phyloP scores from a whole-genome alignment of 2,329 filamentous ascomycete genomes.

The Pseudogymnoascus sp. region DNA sequence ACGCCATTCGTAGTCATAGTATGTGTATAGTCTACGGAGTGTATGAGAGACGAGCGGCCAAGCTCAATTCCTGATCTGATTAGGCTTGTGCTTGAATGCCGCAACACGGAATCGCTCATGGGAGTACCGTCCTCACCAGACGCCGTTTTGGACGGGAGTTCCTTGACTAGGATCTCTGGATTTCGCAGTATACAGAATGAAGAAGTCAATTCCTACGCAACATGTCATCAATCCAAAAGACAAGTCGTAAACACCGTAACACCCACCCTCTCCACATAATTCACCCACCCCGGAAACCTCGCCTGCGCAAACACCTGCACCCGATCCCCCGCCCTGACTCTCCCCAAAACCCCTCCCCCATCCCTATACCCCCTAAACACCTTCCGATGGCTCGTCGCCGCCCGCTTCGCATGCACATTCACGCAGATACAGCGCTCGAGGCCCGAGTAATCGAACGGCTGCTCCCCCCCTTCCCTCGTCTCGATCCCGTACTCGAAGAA shows the following conservation, averaged over 20 bases:
- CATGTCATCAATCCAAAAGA: background rate
- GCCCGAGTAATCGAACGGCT: background rate
- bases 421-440: background rate
- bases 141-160: too few relatives aligned
- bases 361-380: background rate
- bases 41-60: too few relatives aligned
- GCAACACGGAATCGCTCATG: too few relatives aligned
- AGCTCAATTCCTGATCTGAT: too few relatives aligned
- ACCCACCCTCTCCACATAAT: background rate
- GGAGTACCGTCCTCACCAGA: too few relatives aligned
- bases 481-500: background rate
- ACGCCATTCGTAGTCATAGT: background rate
- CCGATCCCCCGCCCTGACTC: background rate
- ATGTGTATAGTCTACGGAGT: too few relatives aligned
- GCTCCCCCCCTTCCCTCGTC: background rate
- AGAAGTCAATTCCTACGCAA: background rate
- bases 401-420: background rate
- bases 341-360: background rate
- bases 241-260: background rate
- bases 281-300: background rate
- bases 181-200: background rate
- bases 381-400: background rate
- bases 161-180: too few relatives aligned
- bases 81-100: too few relatives aligned
- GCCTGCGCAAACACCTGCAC: background rate